A percentile compares a stretch with the other conserved stretches of the same genome.
Evolutionary conservation across 768 basidiomycete species (phyloP).

Genomic region (Tephrocybe rancida): DNA sequence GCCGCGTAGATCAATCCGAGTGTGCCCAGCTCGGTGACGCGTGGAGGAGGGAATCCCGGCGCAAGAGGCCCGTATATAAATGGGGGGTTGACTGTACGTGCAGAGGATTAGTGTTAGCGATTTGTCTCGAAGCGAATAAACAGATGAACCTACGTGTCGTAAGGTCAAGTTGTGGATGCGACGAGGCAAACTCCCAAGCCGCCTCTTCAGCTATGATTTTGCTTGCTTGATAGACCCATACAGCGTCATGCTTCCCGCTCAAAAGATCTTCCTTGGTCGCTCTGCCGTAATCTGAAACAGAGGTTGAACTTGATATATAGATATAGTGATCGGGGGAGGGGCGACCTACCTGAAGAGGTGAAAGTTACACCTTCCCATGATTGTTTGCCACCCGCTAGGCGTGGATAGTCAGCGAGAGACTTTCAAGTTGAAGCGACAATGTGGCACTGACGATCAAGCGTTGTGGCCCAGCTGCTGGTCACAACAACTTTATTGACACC

Average conservation of each 20-base stretch:
- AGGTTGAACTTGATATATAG: too few species aligned
- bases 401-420: neutral
- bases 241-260: slow-evolving; percentile 3
- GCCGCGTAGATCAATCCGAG: neutral
- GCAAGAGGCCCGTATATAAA: slow-evolving; percentile 15
- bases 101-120: slow-evolving; percentile 8
- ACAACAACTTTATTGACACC: slow-evolving; percentile 8
- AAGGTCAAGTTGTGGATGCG: slow-evolving; percentile 34
- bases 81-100: slow-evolving; percentile 17
- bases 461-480: slow-evolving; percentile 13
- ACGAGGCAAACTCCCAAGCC: slow-evolving; percentile 39
- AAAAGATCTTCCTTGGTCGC: slow-evolving; percentile 10
- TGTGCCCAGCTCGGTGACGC: slow-evolving; percentile 1
- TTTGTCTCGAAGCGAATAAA: too few species aligned
- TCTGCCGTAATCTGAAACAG: slow-evolving; percentile 7
- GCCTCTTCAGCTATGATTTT: slow-evolving; percentile 25
- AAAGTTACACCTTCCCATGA: slow-evolving; percentile 2
- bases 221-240: slow-evolving; percentile 6
- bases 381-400: slow-evolving; percentile 1
- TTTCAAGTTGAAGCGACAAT: neutral
- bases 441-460: slow-evolving; percentile 8
- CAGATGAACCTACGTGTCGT: slow-evolving; percentile 26
- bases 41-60: slow-evolving; percentile 7
- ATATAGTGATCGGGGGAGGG: too few species aligned
- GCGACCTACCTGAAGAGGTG: slow-evolving; percentile 2